Conservation (phyloP, 2,329 filamentous ascomycete genomes). For the Diaporthe amygdali region DNA sequence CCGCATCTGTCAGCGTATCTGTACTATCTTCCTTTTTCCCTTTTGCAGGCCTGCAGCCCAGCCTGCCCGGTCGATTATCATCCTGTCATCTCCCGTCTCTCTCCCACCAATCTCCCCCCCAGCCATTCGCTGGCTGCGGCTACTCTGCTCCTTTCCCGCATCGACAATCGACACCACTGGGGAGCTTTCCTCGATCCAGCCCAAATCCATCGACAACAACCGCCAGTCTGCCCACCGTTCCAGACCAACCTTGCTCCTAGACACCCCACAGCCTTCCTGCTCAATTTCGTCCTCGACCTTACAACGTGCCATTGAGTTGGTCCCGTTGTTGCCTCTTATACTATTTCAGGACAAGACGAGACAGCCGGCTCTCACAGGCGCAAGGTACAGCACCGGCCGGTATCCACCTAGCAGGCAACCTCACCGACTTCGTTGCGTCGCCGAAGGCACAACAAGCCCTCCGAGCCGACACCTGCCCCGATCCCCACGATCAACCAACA, state of each 20-base stretch:
- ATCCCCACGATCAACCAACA: background rate
- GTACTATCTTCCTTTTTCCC: background rate
- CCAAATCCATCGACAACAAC: background rate
- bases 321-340: background rate
- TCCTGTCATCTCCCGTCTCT: constrained; percentile 3
- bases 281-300: background rate
- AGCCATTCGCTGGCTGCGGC: constrained; percentile 5
- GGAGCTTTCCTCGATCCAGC: background rate
- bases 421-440: constrained; percentile 16
- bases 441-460: background rate
- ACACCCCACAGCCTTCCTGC: background rate
- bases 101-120: background rate
- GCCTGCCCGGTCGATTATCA: background rate
- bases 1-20: constrained; percentile 9
- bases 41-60: constrained; percentile 13
- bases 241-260: background rate
- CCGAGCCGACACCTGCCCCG: constrained; percentile 13
- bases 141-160: constrained; percentile 14
- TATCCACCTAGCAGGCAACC: constrained; percentile 15
- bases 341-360: constrained; percentile 3
- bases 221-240: background rate
- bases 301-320: background rate
- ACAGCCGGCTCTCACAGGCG: background rate
- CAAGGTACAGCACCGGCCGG: constrained; percentile 7
- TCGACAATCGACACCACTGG: constrained; percentile 2